These are phyloP conservation scores for Mycena epipterygia DNA, from an alignment of 768 basidiomycete genomes.

Conservation along the genomic window DNA sequence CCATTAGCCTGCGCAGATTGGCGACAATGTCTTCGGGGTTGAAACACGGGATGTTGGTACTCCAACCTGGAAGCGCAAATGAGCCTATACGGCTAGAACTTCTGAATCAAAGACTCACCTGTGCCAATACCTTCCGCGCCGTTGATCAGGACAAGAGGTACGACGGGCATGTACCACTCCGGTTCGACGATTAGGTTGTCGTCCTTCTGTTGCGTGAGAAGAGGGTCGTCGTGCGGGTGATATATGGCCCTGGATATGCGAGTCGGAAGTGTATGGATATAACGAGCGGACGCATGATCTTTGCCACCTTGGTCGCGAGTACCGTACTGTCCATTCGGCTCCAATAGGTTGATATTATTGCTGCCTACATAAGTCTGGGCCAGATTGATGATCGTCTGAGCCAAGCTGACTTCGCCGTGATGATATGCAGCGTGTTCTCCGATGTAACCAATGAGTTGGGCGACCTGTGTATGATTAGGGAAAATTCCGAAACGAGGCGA, in stretches of 20 bases:
- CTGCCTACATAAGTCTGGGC: conserved; percentile 96
- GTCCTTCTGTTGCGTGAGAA: conserved; percentile 89
- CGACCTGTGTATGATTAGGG: conserved; percentile 67
- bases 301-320: conserved; percentile 95
- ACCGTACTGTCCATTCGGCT: conserved; percentile 95
- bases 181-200: conserved; percentile 92
- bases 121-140: conserved; percentile 99
- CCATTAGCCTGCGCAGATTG: conserved; percentile 90
- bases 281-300: conserved; percentile 96
- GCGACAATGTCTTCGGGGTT: conserved; percentile 92
- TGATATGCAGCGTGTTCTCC: conserved; percentile 96
- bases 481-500: background rate
- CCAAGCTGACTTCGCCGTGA: conserved; percentile 93
- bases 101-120: conserved; percentile 58
- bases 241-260: conserved; percentile 83
- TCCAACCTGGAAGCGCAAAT: conserved; percentile 78
- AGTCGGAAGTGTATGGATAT: conserved; percentile 90
- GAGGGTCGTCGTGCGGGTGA: conserved; percentile 86
- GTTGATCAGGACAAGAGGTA: conserved; percentile 92
- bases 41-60: conserved; percentile 91
- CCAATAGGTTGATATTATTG: conserved; percentile 92
- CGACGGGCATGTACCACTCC: conserved; percentile 91
- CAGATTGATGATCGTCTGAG: conserved; percentile 90
- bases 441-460: conserved; percentile 96
- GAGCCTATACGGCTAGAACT: conserved; percentile 4